Evolutionary conservation across 2,329 filamentous ascomycete genomes (phyloP).

Genomic region (Microdochium paspali): DNA sequence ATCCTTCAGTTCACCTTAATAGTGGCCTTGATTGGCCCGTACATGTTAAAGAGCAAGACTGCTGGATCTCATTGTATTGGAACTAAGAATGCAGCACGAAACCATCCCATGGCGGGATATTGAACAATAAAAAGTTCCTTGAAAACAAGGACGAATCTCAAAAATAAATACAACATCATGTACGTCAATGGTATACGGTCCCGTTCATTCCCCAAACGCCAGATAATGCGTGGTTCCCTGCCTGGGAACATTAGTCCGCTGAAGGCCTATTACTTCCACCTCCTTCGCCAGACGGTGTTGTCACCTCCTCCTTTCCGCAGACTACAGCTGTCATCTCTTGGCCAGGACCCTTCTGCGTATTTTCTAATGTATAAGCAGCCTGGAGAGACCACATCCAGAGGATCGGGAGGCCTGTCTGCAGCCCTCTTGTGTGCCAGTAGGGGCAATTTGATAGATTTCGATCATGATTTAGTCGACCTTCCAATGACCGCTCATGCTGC

Average conservation of each 20-base stretch:
- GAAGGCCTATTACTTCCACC: slow-evolving; percentile 8
- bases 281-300: slow-evolving; percentile 10
- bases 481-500: slow-evolving; percentile 70
- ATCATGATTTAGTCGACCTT: slow-evolving; percentile 69
- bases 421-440: no score
- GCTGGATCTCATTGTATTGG: no score
- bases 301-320: not conserved
- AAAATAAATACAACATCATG: slow-evolving; percentile 12
- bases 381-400: no score
- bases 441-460: not conserved
- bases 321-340: not conserved
- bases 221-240: slow-evolving; percentile 14
- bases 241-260: not conserved
- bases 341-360: no score
- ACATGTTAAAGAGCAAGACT: no score
- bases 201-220: slow-evolving; percentile 19
- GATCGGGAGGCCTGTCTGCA: no score
- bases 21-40: no score
- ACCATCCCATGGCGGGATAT: not conserved
- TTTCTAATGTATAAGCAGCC: no score
- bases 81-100: no score
- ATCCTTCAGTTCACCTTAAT: no score
- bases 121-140: not conserved
- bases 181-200: slow-evolving; percentile 20
- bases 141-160: slow-evolving; percentile 4